These are phyloP conservation scores for Aspergillus conjunctus DNA, from an alignment of 495 filamentous ascomycete species.

Conservation along the genomic window DNA sequence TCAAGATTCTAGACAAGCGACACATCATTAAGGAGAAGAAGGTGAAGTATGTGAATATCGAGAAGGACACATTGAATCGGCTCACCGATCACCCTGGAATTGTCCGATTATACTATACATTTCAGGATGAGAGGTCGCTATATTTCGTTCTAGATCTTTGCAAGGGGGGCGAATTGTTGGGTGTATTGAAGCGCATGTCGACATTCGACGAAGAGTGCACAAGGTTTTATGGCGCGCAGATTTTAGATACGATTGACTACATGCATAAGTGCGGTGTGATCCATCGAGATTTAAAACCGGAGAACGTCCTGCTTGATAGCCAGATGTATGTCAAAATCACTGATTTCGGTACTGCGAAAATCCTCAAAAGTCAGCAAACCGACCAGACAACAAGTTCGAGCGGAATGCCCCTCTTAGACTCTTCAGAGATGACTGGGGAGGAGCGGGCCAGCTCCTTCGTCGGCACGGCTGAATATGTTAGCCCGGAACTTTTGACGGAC, in stretches of 20 bases:
- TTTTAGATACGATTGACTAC: slow-evolving; percentile 93
- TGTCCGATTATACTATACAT: slow-evolving; percentile 97
- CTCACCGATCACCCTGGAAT: slow-evolving; percentile 96
- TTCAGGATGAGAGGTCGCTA: slow-evolving; percentile 92
- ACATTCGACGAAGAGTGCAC: slow-evolving; percentile 97
- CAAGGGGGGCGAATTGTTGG: slow-evolving; percentile 87
- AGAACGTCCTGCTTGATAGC: slow-evolving; percentile 93
- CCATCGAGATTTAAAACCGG: slow-evolving; percentile 95
- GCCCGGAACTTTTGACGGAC: slow-evolving; percentile 89
- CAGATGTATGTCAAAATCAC: slow-evolving; percentile 99
- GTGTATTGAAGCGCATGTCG: slow-evolving; percentile 87
- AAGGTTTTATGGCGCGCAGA: slow-evolving; percentile 92
- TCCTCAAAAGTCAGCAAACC: slow-evolving; percentile 68
- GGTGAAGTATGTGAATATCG: slow-evolving; percentile 99
- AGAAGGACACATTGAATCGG: slow-evolving; percentile 96
- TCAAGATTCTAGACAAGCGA: slow-evolving; percentile 97
- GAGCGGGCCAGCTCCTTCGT: slow-evolving; percentile 92
- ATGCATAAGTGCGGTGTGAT: slow-evolving; percentile 98
- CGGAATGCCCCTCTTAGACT: slow-evolving; percentile 51
- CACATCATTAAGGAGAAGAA: slow-evolving; percentile 99
- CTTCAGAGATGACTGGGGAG: slow-evolving; percentile 59
- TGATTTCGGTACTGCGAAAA: slow-evolving; percentile 97
- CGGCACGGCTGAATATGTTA: slow-evolving; percentile 97
- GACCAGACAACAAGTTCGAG: slow-evolving; percentile 45
- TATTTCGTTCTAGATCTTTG: slow-evolving; percentile 97